A percentile compares a stretch with the other conserved stretches of the same genome.
Evolutionary conservation across 2,329 filamentous ascomycete species (phyloP).

Genomic region (Fusarium nurragi): DNA sequence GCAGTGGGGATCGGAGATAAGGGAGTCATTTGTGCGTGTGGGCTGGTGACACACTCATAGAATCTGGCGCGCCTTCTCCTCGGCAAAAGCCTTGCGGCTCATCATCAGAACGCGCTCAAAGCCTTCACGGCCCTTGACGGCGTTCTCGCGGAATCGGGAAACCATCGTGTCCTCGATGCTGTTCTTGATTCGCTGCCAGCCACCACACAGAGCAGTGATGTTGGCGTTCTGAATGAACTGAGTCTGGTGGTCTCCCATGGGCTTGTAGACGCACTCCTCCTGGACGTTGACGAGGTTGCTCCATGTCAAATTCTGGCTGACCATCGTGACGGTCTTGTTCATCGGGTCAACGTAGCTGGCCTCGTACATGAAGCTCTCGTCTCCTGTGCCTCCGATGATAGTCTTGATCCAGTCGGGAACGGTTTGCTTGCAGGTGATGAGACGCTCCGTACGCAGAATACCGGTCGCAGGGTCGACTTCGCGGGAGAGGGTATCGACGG

Average conservation of each 20-base stretch:
- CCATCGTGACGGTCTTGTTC: constrained; percentile 92
- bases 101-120: constrained; percentile 96
- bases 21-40: constrained; percentile 1
- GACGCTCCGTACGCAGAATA: constrained; percentile 69
- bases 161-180: constrained; percentile 94
- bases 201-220: constrained; percentile 93
- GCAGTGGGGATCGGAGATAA: constrained; percentile 14
- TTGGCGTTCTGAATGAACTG: constrained; percentile 89
- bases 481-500: constrained; percentile 90
- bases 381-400: constrained; percentile 76
- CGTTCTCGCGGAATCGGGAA: constrained; percentile 90
- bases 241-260: constrained; percentile 68
- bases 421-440: constrained; percentile 69
- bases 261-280: constrained; percentile 90
- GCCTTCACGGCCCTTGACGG: constrained; percentile 87
- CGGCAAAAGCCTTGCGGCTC: constrained; percentile 88
- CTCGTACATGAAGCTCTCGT: constrained; percentile 91
- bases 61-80: constrained; percentile 75
- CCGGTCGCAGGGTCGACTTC: constrained; percentile 64
- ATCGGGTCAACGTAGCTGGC: constrained; percentile 91
- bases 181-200: constrained; percentile 97
- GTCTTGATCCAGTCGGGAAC: constrained; percentile 83
- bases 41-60: constrained; percentile 24
- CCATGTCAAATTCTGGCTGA: constrained; percentile 93
- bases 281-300: constrained; percentile 89